Evolutionary conservation across 1,284 basidiomycete species (phyloP).

Genomic region (Sanghuangporus baumii): DNA sequence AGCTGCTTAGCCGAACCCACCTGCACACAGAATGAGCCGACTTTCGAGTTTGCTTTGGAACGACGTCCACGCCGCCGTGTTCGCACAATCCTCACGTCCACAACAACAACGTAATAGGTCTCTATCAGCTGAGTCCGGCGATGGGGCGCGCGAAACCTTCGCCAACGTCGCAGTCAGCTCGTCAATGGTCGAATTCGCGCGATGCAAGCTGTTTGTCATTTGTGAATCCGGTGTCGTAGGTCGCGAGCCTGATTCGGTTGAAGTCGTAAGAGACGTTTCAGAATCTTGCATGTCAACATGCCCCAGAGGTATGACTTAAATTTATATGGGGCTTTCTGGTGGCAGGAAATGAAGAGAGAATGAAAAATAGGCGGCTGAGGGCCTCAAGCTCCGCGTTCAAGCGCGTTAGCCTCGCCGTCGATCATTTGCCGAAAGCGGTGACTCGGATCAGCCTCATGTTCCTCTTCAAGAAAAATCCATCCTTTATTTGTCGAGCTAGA

Average conservation of each 20-base stretch:
- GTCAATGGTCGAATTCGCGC: slow-evolving; percentile 50
- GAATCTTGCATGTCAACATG: slow-evolving; percentile 4
- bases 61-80: slow-evolving; percentile 56
- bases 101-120: slow-evolving; percentile 58
- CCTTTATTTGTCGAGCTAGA: not conserved
- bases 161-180: slow-evolving; percentile 67
- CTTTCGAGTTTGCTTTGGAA: slow-evolving; percentile 68
- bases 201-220: slow-evolving; percentile 49
- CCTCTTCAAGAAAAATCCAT: not conserved
- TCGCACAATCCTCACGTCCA: slow-evolving; percentile 56
- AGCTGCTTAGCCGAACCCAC: slow-evolving; percentile 38
- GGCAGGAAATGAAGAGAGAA: not conserved
- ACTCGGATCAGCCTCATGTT: not conserved
- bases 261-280: not conserved
- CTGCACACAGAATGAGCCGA: slow-evolving; percentile 76
- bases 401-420: not conserved
- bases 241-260: slow-evolving; percentile 20
- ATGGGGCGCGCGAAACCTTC: slow-evolving; percentile 63
- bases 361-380: not conserved
- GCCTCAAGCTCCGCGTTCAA: not conserved
- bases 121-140: slow-evolving; percentile 48
- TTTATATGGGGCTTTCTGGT: not conserved
- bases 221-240: slow-evolving; percentile 50
- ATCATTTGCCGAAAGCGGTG: not conserved
- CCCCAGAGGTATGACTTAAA: not conserved